Evolutionary conservation across 2,329 filamentous ascomycete species (phyloP).

Genomic region (Penicillium sp.): DNA sequence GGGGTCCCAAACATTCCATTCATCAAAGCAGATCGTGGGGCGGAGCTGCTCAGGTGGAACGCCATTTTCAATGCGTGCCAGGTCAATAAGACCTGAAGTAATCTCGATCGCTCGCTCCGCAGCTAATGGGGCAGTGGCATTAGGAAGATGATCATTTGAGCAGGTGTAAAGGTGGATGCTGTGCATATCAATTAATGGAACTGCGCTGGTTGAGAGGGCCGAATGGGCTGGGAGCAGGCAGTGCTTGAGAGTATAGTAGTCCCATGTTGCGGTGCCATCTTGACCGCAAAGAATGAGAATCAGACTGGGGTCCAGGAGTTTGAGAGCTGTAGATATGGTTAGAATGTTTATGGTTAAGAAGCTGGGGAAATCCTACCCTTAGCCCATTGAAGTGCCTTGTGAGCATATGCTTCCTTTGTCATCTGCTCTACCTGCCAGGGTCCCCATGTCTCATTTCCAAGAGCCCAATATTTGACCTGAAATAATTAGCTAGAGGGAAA

Average conservation of each 20-base stretch:
- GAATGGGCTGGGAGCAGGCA: conserved; percentile 60
- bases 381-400: conserved; percentile 63
- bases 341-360: background rate
- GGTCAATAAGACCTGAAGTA: conserved; percentile 69
- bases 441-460: conserved; percentile 73
- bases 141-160: conserved; percentile 57
- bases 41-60: conserved; percentile 60
- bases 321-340: conserved; percentile 34
- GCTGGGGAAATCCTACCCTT: conserved; percentile 46
- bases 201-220: conserved; percentile 43
- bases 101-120: conserved; percentile 77
- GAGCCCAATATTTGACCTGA: conserved; percentile 78
- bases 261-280: conserved; percentile 71
- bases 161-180: conserved; percentile 80
- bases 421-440: conserved; percentile 64
- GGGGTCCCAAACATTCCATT: conserved; percentile 85
- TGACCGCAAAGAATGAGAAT: conserved; percentile 75
- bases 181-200: conserved; percentile 73
- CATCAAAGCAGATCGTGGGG: conserved; percentile 78
- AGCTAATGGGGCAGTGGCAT: conserved; percentile 66
- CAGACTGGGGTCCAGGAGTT: conserved; percentile 64
- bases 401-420: conserved; percentile 63
- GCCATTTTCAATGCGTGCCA: conserved; percentile 70
- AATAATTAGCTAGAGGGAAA: conserved; percentile 17
- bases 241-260: conserved; percentile 72